phyloP scores from a whole-genome alignment of 129 eudicot species.

The Pseudognaphalium luteoalbum region DNA sequence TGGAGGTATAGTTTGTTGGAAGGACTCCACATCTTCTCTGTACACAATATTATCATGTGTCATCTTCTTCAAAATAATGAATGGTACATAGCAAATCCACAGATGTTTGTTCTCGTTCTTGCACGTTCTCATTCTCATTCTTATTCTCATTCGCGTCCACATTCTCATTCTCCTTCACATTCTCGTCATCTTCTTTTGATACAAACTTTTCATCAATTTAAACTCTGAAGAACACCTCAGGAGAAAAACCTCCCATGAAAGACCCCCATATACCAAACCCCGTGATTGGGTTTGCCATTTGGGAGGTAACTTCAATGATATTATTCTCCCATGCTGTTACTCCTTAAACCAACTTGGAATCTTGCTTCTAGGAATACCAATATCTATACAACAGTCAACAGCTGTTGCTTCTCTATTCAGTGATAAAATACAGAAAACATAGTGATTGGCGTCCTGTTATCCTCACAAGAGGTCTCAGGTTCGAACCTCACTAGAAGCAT shows the following conservation, averaged over 20 bases:
- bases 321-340: too few relatives aligned
- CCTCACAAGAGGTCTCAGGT: too few relatives aligned
- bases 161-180: background rate
- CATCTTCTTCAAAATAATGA: background rate
- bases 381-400: background rate
- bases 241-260: background rate
- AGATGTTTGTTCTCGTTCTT: background rate
- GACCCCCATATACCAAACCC: background rate
- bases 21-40: background rate
- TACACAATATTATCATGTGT: background rate
- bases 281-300: too few relatives aligned
- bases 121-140: background rate
- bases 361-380: background rate
- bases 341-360: too few relatives aligned
- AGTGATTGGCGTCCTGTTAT: too few relatives aligned
- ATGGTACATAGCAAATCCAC: slow-evolving; percentile 1
- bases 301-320: too few relatives aligned
- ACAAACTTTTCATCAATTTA: background rate
- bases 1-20: slow-evolving; percentile 1
- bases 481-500: too few relatives aligned
- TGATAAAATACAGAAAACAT: background rate
- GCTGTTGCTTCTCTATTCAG: background rate
- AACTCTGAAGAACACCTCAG: background rate
- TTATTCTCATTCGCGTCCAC: background rate
- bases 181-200: background rate